Conservation (phyloP, 2,329 filamentous ascomycete species). For the Aspergillus hiratsukae region DNA sequence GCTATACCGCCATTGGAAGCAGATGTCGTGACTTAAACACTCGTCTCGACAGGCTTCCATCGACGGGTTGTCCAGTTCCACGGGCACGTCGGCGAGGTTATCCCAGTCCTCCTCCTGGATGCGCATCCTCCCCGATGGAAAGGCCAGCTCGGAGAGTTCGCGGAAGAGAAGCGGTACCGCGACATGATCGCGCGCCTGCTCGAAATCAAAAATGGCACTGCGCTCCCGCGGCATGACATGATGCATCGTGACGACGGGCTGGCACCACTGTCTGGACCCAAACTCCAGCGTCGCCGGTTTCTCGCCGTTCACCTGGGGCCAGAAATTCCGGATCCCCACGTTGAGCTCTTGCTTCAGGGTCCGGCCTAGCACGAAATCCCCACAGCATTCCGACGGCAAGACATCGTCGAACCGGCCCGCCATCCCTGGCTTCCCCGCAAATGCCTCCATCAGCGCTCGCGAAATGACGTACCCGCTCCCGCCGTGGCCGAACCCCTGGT, state of each 20-base stretch:
- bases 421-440: slow-evolving; percentile 42
- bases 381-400: slow-evolving; percentile 46
- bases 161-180: slow-evolving; percentile 40
- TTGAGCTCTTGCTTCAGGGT: slow-evolving; percentile 46
- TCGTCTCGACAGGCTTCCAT: slow-evolving; percentile 47
- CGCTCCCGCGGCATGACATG: slow-evolving; percentile 53
- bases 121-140: slow-evolving; percentile 39
- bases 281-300: slow-evolving; percentile 51
- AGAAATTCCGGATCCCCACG: slow-evolving; percentile 39
- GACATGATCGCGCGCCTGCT: slow-evolving; percentile 39
- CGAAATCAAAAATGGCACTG: slow-evolving; percentile 49
- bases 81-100: slow-evolving; percentile 47
- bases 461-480: slow-evolving; percentile 52
- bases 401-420: slow-evolving; percentile 46
- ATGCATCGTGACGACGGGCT: slow-evolving; percentile 56
- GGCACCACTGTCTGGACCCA: slow-evolving; percentile 48
- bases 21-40: slow-evolving; percentile 37
- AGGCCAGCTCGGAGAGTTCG: slow-evolving; percentile 49
- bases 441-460: slow-evolving; percentile 48
- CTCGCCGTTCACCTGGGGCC: slow-evolving; percentile 54
- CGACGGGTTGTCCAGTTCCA: slow-evolving; percentile 33
- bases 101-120: slow-evolving; percentile 48
- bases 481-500: slow-evolving; percentile 51
- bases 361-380: slow-evolving; percentile 48
- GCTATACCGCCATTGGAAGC: slow-evolving; percentile 32